phyloP scores from a whole-genome alignment of 2,329 filamentous ascomycete species.

The Botrytis aclada region DNA sequence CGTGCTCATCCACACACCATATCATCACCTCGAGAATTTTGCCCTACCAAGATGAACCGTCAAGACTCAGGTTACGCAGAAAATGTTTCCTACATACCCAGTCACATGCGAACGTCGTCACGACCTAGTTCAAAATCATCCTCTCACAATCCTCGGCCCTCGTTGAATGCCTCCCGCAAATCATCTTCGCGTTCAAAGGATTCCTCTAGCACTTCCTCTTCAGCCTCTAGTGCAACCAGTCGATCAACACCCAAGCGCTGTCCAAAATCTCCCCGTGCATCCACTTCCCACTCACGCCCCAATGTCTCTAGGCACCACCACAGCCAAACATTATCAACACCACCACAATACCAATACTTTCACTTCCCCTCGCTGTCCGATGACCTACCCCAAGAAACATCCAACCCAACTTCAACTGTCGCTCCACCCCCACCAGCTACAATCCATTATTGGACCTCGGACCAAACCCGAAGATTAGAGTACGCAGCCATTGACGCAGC shows the following conservation, averaged over 20 bases:
- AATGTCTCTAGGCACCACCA: slow-evolving; percentile 18
- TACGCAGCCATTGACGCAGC: slow-evolving; percentile 66
- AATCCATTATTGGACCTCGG: slow-evolving; percentile 65
- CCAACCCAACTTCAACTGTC: slow-evolving; percentile 38
- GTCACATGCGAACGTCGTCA: slow-evolving; percentile 21
- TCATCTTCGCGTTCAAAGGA: slow-evolving; percentile 25
- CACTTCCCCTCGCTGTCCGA: slow-evolving; percentile 34
- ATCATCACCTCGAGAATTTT: slow-evolving; percentile 17
- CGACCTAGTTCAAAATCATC: slow-evolving; percentile 22
- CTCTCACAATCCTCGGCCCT: slow-evolving; percentile 21
- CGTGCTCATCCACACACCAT: slow-evolving; percentile 4
- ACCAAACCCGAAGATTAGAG: slow-evolving; percentile 59
- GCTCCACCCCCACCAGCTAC: slow-evolving; percentile 52
- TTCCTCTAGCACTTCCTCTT: slow-evolving; percentile 13
- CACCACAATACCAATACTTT: slow-evolving; percentile 32
- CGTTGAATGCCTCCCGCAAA: slow-evolving; percentile 22
- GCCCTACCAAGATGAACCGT: slow-evolving; percentile 30
- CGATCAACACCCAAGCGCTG: slow-evolving; percentile 21
- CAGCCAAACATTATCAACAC: slow-evolving; percentile 14
- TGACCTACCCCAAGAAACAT: slow-evolving; percentile 7
- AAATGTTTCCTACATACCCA: slow-evolving; percentile 18
- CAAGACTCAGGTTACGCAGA: slow-evolving; percentile 36
- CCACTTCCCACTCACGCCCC: not conserved
- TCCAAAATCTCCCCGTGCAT: slow-evolving; percentile 23
- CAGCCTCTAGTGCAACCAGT: slow-evolving; percentile 5